A percentile compares a stretch with the other conserved stretches of the same genome.
These are phyloP conservation scores for Clavispora carvajalis DNA, from an alignment of 805 yeast species.

Conservation along the genomic window DNA sequence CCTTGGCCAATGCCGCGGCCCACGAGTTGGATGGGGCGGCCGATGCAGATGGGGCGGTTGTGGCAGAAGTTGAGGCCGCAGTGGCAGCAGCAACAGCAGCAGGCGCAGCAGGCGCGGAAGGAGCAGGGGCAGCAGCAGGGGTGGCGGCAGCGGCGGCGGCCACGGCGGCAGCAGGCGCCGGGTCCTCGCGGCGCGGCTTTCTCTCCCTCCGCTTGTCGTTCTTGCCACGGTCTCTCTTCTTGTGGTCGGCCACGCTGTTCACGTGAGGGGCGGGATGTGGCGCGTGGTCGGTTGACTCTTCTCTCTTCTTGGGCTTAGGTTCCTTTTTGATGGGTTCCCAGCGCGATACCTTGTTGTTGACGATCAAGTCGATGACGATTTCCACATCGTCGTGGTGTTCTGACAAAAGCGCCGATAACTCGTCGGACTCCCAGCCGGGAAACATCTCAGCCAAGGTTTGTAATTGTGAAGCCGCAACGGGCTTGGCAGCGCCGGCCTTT, in stretches of 20 bases:
- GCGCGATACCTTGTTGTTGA: conserved; percentile 82
- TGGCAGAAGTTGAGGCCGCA: conserved; percentile 14
- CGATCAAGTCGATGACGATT: conserved; percentile 77
- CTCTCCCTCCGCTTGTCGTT: conserved; percentile 12
- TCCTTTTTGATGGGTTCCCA: conserved; percentile 91
- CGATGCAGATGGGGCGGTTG: conserved; percentile 13
- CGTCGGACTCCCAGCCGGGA: conserved; percentile 92
- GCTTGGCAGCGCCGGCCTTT: conserved; percentile 7
- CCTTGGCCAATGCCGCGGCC: conserved; percentile 40
- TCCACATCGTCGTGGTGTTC: conserved; percentile 75
- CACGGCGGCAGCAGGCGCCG: conserved; percentile 16
- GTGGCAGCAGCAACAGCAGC: conserved; percentile 7
- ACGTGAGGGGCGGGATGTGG: conserved; percentile 4
- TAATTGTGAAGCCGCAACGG: conserved; percentile 21
- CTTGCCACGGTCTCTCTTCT: conserved; percentile 13
- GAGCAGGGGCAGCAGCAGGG: conserved; percentile 10
- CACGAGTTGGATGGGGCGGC: conserved; percentile 28
- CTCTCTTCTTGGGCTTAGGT: conserved; percentile 43
- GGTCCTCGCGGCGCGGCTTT: conserved; percentile 4
- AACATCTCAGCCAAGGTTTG: conserved; percentile 76
- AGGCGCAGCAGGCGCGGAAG: conserved; percentile 14
- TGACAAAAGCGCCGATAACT: conserved; percentile 65
- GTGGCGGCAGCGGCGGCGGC: conserved; percentile 2
- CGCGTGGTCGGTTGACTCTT: conserved; percentile 12
- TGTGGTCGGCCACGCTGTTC: conserved; percentile 4